These are phyloP conservation scores for Gracilaria vermiculophylla DNA, from an alignment of 23 red algal genomes.

Conservation along the genomic window DNA sequence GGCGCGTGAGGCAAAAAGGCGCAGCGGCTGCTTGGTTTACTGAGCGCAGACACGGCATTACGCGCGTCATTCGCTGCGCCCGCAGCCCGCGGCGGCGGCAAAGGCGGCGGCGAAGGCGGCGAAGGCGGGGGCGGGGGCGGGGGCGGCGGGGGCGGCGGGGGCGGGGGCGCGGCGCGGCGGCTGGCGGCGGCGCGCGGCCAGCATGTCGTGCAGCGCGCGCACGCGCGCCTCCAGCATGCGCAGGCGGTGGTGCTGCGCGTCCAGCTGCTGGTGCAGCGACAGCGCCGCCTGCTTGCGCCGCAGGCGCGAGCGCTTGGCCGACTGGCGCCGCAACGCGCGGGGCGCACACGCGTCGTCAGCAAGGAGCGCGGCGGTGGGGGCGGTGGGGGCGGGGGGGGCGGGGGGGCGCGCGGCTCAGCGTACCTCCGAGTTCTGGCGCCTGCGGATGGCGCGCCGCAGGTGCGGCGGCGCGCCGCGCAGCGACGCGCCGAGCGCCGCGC, in stretches of 20 bases:
- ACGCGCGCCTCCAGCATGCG: constrained; percentile 27
- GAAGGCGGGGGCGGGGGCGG: background rate
- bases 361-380: background rate
- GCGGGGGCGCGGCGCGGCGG: background rate
- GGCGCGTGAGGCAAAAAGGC: background rate
- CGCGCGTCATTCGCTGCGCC: background rate
- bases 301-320: constrained; percentile 37
- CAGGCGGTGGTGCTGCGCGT: constrained; percentile 12
- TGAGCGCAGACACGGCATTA: background rate
- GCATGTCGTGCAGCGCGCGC: background rate
- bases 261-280: constrained; percentile 12
- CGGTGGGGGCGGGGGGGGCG: background rate
- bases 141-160: background rate
- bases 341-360: too few species aligned
- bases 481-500: too few species aligned
- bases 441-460: constrained; percentile 45
- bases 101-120: background rate
- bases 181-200: background rate
- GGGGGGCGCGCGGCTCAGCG: background rate
- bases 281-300: background rate
- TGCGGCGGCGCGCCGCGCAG: constrained; percentile 42
- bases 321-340: too few species aligned
- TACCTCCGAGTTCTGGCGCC: constrained; percentile 57
- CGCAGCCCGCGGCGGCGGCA: background rate
- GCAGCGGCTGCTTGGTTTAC: constrained; percentile 8